Conservation (phyloP, 306 rosid species). For the Cicer yamashitae region DNA sequence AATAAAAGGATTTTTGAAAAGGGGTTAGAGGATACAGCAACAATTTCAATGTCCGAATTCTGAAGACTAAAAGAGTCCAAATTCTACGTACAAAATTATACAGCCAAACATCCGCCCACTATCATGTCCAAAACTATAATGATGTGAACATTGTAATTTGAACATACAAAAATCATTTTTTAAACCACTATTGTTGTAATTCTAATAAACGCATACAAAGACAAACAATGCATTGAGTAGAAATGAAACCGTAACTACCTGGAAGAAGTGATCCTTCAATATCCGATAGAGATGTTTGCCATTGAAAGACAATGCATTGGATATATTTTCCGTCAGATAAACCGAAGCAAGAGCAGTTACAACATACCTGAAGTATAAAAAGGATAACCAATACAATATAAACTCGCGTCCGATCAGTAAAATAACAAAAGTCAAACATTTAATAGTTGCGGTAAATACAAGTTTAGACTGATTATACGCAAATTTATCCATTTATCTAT, state of each 20-base stretch:
- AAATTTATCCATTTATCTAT: too few relatives aligned
- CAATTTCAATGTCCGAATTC: conserved; percentile 70
- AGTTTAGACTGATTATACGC: background rate
- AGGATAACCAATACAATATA: background rate
- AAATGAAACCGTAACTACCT: conserved; percentile 52
- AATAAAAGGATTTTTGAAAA: too few relatives aligned
- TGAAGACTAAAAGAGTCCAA: too few relatives aligned
- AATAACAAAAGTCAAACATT: background rate
- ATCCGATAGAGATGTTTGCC: conserved; percentile 85
- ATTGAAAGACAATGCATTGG: conserved; percentile 85
- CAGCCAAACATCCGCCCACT: too few relatives aligned
- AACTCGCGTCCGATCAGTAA: background rate
- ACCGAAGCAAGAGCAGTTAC: conserved; percentile 91
- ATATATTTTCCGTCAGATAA: conserved; percentile 96
- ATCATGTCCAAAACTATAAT: background rate
- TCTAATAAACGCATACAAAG: too few relatives aligned
- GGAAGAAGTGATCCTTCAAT: conserved; percentile 83
- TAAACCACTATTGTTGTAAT: background rate
- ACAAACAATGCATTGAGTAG: background rate
- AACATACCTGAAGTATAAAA: conserved; percentile 64
- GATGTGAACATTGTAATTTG: background rate
- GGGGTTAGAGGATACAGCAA: conserved; percentile 18
- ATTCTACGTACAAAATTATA: too few relatives aligned
- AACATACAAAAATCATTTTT: background rate
- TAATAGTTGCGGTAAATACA: background rate